Percentiles rank a stretch among this genome's conserved stretches.
Evolutionary conservation across 176 grass and related monocot genomes (phyloP).

Genomic region (Triticum monococcum): DNA sequence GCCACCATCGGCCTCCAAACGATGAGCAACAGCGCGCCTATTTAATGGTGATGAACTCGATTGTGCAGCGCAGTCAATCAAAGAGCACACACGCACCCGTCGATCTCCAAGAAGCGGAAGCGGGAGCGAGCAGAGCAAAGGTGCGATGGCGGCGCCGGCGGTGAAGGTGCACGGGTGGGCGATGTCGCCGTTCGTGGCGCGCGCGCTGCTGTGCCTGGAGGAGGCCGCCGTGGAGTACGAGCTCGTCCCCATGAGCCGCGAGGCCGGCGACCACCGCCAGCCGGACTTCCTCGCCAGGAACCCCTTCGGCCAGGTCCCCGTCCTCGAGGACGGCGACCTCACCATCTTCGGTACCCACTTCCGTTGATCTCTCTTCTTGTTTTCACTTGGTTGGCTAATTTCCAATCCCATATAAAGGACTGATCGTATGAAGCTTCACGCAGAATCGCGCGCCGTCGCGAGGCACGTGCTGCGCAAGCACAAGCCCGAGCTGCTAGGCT

Average conservation of each 20-base stretch:
- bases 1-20: no score
- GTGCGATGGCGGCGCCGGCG: not conserved
- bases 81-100: not conserved
- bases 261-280: not conserved
- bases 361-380: no score
- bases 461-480: conserved; percentile 22
- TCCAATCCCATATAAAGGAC: not conserved
- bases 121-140: not conserved
- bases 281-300: conserved; percentile 41
- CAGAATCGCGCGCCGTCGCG: conserved; percentile 24
- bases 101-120: no score
- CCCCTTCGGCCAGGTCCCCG: conserved; percentile 39
- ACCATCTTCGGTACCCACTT: conserved; percentile 20
- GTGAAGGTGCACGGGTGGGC: not conserved
- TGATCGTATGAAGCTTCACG: not conserved
- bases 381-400: not conserved
- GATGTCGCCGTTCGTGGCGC: conserved; percentile 25
- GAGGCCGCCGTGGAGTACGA: conserved; percentile 33
- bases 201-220: conserved; percentile 51
- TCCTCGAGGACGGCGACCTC: conserved; percentile 38
- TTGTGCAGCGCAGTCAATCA: not conserved
- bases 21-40: no score
- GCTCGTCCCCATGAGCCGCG: not conserved
- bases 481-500: conserved; percentile 20
- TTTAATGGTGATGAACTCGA: not conserved